Base-by-base conservation (phyloP, 495 filamentous ascomycete species). In the Lindgomyces ingoldianus region DNA sequence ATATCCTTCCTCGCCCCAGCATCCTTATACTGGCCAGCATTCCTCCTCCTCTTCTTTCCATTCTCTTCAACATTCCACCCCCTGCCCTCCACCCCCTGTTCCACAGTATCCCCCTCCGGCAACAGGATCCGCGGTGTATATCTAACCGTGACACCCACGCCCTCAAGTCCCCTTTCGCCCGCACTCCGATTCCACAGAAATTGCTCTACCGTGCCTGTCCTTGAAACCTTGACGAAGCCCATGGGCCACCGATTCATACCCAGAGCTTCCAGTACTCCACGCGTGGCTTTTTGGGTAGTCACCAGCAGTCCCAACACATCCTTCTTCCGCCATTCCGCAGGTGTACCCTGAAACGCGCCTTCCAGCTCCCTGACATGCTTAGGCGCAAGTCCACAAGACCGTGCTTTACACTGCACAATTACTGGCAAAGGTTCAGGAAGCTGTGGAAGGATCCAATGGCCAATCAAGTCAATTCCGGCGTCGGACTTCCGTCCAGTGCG, bases 391-490 rank as follows among this genome's bases (percentile, higher is more conserved):
- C 30, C 22, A 6, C 24, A 18, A 0, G 18, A 16, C 42, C 52
- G 30, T 18, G 83, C 83, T 76, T 97, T 98, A 78, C 94, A 98
- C 72, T 96, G 92, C 21, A 91, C 77, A 3, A 96, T 67, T 1
- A 91, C 84, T 52, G 81, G 83, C 3, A 94, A 60, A 0, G 84
- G 80, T 25, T 56, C 46, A 22, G 47, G 52, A 16, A 61, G 49
- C n/a, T 79, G 76, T 10, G 87, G 85, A 6, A 91, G 74, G 12
- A 79, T 75, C 93, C 93, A 98, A 18, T 84, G 84, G 22, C 92
- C 93, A 1, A 91, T 76, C 0, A 97, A 82, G 73, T 98, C 93
- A 71, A 96, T 89, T 30, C 93, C 93, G 51, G 76, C 79, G 75
- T 98, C 93, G 16, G 83, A 83, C 26, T 78, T 79, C 39, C 89